phyloP scores from a whole-genome alignment of 345 rosid species.

The Carallia brachiata region DNA sequence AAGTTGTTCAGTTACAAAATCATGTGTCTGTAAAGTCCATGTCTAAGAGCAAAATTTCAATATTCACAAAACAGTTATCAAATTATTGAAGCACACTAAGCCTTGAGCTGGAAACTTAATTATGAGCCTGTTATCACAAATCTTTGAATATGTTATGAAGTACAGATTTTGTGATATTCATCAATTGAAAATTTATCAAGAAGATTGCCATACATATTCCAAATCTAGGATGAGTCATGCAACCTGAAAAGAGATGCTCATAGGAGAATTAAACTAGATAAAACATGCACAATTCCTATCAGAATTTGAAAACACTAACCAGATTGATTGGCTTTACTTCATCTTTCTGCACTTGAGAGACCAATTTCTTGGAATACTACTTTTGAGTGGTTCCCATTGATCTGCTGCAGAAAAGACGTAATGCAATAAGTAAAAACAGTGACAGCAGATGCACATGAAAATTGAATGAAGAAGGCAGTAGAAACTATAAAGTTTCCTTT shows the following conservation, averaged over 20 bases:
- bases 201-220: neutral
- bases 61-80: neutral
- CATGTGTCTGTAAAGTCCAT: neutral
- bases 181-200: neutral
- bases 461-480: neutral
- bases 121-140: too few species aligned
- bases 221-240: neutral
- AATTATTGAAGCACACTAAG: neutral
- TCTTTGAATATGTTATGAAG: neutral
- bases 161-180: too few species aligned
- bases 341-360: constrained; percentile 44
- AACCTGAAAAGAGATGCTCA: too few species aligned
- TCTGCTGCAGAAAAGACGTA: constrained; percentile 38
- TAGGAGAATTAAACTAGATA: neutral
- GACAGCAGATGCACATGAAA: neutral
- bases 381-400: constrained; percentile 70
- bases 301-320: constrained; percentile 33
- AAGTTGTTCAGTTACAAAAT: too few species aligned
- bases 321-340: constrained; percentile 25
- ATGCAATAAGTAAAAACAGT: constrained; percentile 9
- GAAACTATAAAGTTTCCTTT: neutral
- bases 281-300: constrained; percentile 7
- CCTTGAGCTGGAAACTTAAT: neutral
- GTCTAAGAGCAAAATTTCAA: neutral
- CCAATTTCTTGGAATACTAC: constrained; percentile 56